Base-by-base conservation (phyloP, 1,284 basidiomycete genomes). In the Neonothopanus nambi region DNA sequence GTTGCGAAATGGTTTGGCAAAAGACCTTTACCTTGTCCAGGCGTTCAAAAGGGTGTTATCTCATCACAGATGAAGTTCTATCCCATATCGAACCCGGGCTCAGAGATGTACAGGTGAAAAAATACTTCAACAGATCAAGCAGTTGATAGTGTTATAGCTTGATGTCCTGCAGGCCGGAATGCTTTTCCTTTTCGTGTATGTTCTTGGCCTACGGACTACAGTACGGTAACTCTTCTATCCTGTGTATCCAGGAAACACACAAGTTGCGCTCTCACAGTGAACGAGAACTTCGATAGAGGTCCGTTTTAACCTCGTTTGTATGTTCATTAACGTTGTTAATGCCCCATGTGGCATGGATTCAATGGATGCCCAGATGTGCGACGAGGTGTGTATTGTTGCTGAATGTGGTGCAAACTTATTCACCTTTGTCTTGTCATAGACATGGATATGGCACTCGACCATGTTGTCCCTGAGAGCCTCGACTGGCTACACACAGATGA, bases 401-500 rank as follows among this genome's bases (percentile, higher is more conserved):
- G 30, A 9, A 33, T 13, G 30, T 3, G 30, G 30, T 33, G 30
- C 30, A 9, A 13, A n/a, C 26, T 40, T 13, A 26, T 49, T 36
- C 36, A 26, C 18, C 23, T 26, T 26, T 21, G 8, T 30, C 30
- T 37, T 13, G 24, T n/a, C 18, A 23, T 41, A 90, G 88, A 91
- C 62, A 90, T 91, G 89, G 82, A 87, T 61, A 91, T 89, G 85
- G 88, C 89, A 33, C 74, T 97, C 15, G 95, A 97, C 71, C 80
- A 74, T 26, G 85, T 95, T 55, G 93, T 98, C 1, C 95, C 95
- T 0, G 94, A 97, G 67, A 79, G 69, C 20, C 74, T 96, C n/a
- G 75, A 84, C 17, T 97, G 94, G 94, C 73, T 77, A 47, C 95
- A 97, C 70, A 93, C 87, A 3, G 92, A 93, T 65, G 93, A 96